Base-by-base conservation (phyloP, 2,329 filamentous ascomycete species). In the Diaporthe destruens region DNA sequence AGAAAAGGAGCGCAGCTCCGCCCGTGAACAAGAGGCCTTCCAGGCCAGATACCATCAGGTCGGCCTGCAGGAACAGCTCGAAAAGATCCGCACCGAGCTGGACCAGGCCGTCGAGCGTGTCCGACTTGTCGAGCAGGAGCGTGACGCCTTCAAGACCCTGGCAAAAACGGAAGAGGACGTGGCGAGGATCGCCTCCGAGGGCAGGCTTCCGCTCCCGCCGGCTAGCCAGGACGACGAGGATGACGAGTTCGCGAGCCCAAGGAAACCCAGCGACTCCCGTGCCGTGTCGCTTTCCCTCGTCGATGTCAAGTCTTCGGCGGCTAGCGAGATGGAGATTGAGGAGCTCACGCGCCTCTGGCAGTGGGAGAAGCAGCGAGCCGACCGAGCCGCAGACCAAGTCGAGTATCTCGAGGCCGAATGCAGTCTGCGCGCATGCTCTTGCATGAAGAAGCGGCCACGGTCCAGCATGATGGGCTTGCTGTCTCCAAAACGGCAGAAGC, bases 341-440 rank as follows among this genome's bases (percentile, higher is more conserved):
- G 87, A 90, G 76, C 81, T 90, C 53, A 84, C 83, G 0, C 82
- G 82, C 7, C 82, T 88, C 69, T 84, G 88, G 78, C 83, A 87
- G 71, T 90, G 88, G 87, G 88, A 83, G 81, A 84, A 88, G 82
- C 87, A 89, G 78, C 86, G 91, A 70, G 91, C 92, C 12, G 87
- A 92, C 74, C 88, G 92, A 9, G 92, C 93, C 0, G 86, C 92
- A 75, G 93, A 94, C 74, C 89, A 93, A 78, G 86, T 94, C 61
- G 92, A 95, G 42, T 95, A 94, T 80, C 85, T 95, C 79, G 89
- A 93, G 78, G 88, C 92, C 70, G 93, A 96, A 80, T 94, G 92
- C 80, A 87, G 90, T 65, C 87, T 95, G 75, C 87, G 88, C 59
- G 90, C 88, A 81, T 94, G 92, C 82, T 84, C 87, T 1, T 92